These are phyloP conservation scores for Suillus occidentalis DNA, from an alignment of 768 basidiomycete genomes.

Conservation along the genomic window DNA sequence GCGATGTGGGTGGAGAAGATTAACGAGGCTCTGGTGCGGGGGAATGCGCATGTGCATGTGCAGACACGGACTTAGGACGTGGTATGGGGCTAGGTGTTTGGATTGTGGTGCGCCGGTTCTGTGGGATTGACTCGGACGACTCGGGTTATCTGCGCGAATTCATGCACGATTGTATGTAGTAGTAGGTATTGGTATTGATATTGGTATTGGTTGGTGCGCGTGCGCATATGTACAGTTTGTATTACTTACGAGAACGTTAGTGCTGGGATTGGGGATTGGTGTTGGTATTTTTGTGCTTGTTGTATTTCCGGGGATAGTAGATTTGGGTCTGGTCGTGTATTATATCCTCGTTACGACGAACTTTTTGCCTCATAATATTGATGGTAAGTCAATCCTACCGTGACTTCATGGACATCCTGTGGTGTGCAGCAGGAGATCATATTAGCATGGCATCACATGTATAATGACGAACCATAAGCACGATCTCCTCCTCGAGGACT, in stretches of 20 bases:
- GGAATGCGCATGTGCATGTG: not conserved
- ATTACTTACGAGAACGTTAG: not conserved
- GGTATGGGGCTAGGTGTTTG: no score
- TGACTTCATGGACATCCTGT: no score
- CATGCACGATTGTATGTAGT: not conserved
- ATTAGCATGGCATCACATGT: no score
- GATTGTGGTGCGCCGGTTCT: not conserved
- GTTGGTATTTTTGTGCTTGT: not conserved
- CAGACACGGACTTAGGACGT: not conserved
- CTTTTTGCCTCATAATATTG: no score
- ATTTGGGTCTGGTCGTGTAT: no score
- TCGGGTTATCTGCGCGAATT: not conserved
- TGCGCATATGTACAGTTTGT: not conserved
- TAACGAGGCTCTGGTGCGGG: constrained; percentile 26
- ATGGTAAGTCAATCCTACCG: no score
- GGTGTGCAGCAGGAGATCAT: no score
- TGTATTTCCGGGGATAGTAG: not conserved
- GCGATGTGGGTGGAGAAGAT: constrained; percentile 43
- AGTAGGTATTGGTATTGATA: not conserved
- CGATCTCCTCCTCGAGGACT: no score
- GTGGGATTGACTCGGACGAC: not conserved
- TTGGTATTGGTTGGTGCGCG: no score
- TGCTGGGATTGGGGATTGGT: not conserved
- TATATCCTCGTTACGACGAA: no score
- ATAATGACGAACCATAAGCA: no score